Conservation (phyloP, 768 basidiomycete species). For the Polyporus arcularius region DNA sequence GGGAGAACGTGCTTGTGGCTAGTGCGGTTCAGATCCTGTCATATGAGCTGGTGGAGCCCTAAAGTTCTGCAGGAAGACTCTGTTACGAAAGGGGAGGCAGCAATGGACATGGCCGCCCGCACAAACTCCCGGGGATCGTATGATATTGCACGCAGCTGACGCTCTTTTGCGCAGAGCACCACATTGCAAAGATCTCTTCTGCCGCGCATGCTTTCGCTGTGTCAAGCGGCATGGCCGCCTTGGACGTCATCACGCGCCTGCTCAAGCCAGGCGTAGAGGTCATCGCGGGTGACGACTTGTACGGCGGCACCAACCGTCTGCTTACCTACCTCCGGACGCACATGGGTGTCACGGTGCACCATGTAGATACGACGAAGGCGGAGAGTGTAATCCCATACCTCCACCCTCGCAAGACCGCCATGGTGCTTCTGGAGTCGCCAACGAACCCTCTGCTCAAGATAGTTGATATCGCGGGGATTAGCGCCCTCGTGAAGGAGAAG, state of each 20-base stretch:
- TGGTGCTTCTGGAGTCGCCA: conserved; percentile 97
- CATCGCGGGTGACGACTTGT: conserved; percentile 95
- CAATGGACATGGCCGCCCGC: background rate
- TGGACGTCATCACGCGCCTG: conserved; percentile 91
- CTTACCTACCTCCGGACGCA: conserved; percentile 86
- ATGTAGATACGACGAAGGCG: conserved; percentile 89
- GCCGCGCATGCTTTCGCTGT: conserved; percentile 89
- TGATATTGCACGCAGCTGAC: background rate
- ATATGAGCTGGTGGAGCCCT: background rate
- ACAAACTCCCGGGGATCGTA: background rate
- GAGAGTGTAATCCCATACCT: conserved; percentile 62
- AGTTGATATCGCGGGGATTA: conserved; percentile 83
- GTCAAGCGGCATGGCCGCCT: conserved; percentile 96
- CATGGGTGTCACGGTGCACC: conserved; percentile 86
- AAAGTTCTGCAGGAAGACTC: background rate
- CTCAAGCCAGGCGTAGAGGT: conserved; percentile 96
- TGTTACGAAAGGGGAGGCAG: too few relatives aligned
- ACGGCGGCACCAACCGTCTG: conserved; percentile 96
- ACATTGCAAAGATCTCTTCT: conserved; percentile 95
- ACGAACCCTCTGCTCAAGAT: conserved; percentile 98
- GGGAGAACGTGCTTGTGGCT: background rate
- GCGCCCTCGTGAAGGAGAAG: conserved; percentile 78
- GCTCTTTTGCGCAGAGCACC: conserved; percentile 69
- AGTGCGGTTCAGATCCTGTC: background rate
- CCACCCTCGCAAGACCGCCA: conserved; percentile 74